A percentile compares a stretch with the other conserved stretches of the same genome.
Conservation (phyloP, 345 rosid genomes). For the sweet orange (Citrus sinensis) region DVS_A1.0 CM039161.1:21722501-21723000, state of each 20-base stretch:
- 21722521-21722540: conserved; percentile 58
- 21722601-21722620: conserved; percentile 70
- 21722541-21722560: conserved; percentile 50
- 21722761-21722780: conserved; percentile 25
- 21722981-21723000: background rate
- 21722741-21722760: conserved; percentile 31
- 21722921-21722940: background rate
- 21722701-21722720: conserved; percentile 69
- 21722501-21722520: conserved; percentile 85
- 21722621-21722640: conserved; percentile 42
- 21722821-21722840: conserved; percentile 33
- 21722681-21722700: conserved; percentile 30
- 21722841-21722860: conserved; percentile 66
- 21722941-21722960: background rate
- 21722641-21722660: conserved; percentile 21
- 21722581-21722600: conserved; percentile 90
- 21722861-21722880: conserved; percentile 54
- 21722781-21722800: conserved; percentile 32
- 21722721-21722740: conserved; percentile 31
- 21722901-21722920: conserved; percentile 47
- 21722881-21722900: conserved; percentile 55
- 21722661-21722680: conserved; percentile 16
- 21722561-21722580: conserved; percentile 94
- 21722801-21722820: conserved; percentile 41
- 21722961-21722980: conserved; percentile 10